Percentiles rank a stretch among this genome's conserved stretches.
Conservation (phyloP, 495 filamentous ascomycete species). For the Aspergillus wentii region DNA sequence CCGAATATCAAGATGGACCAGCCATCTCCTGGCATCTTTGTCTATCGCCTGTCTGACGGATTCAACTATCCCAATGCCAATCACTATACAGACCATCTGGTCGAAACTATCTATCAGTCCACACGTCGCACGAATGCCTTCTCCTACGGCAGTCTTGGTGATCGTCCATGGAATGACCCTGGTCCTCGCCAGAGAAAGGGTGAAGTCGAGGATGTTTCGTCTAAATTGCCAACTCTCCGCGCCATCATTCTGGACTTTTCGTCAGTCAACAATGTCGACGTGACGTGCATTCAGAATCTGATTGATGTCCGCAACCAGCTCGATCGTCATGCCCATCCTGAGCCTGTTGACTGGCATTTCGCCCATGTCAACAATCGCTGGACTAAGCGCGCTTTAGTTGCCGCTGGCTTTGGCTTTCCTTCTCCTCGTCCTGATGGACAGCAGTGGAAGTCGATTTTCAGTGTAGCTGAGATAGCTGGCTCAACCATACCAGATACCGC, state of each 20-base stretch:
- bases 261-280: slow-evolving; percentile 93
- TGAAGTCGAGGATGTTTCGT: slow-evolving; percentile 38
- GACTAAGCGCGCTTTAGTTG: slow-evolving; percentile 89
- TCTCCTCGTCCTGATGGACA: slow-evolving; percentile 55
- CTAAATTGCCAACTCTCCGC: slow-evolving; percentile 68
- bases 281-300: slow-evolving; percentile 89
- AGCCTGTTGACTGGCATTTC: slow-evolving; percentile 92
- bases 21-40: slow-evolving; percentile 92
- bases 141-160: slow-evolving; percentile 60
- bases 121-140: slow-evolving; percentile 74
- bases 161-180: slow-evolving; percentile 95
- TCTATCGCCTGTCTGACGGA: slow-evolving; percentile 94
- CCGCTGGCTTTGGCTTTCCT: slow-evolving; percentile 90
- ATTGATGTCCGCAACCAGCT: slow-evolving; percentile 98
- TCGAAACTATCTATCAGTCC: slow-evolving; percentile 63
- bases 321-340: slow-evolving; percentile 81
- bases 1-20: slow-evolving; percentile 71
- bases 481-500: slow-evolving; percentile 60
- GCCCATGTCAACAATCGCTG: slow-evolving; percentile 93
- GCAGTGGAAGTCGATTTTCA: slow-evolving; percentile 93
- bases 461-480: slow-evolving; percentile 87
- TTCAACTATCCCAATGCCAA: slow-evolving; percentile 96
- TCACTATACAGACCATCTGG: slow-evolving; percentile 82
- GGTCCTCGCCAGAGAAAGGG: slow-evolving; percentile 69
- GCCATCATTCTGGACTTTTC: slow-evolving; percentile 94